Evolutionary conservation across 768 basidiomycete genomes (phyloP).

Genomic region (Suillus decipiens): DNA sequence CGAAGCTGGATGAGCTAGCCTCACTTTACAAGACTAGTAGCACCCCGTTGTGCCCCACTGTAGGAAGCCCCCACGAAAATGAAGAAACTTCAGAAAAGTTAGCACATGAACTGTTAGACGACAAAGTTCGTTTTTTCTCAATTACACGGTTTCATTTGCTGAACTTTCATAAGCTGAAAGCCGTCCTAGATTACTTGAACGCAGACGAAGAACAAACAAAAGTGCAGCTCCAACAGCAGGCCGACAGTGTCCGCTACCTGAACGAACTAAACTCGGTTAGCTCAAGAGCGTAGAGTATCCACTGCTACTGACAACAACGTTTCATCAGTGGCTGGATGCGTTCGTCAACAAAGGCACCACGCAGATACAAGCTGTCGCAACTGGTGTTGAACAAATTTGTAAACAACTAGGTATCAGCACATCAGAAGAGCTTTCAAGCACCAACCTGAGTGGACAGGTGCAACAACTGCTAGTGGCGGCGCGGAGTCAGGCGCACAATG

Average conservation of each 20-base stretch:
- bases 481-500: slow-evolving; percentile 32
- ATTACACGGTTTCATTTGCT: neutral
- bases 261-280: slow-evolving; percentile 73
- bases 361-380: slow-evolving; percentile 65
- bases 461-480: slow-evolving; percentile 36
- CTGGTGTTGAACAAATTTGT: slow-evolving; percentile 62
- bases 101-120: slow-evolving; percentile 11
- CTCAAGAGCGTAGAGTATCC: neutral
- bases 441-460: slow-evolving; percentile 26
- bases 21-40: slow-evolving; percentile 20
- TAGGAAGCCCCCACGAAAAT: neutral
- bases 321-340: slow-evolving; percentile 72
- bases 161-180: slow-evolving; percentile 36
- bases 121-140: slow-evolving; percentile 20
- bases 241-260: slow-evolving; percentile 75
- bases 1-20: slow-evolving; percentile 41
- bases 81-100: slow-evolving; percentile 12
- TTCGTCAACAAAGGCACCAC: slow-evolving; percentile 78
- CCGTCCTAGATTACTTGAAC: slow-evolving; percentile 49
- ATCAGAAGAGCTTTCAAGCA: slow-evolving; percentile 21
- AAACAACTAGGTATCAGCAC: slow-evolving; percentile 46
- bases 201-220: slow-evolving; percentile 49
- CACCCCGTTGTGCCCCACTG: neutral
- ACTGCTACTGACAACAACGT: slow-evolving; percentile 8
- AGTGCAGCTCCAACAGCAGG: slow-evolving; percentile 61